Evolutionary conservation across 1,284 basidiomycete genomes (phyloP), one percentile per base, ranked within the genome.

Genomic region (Polyporus tsugae): DNA sequence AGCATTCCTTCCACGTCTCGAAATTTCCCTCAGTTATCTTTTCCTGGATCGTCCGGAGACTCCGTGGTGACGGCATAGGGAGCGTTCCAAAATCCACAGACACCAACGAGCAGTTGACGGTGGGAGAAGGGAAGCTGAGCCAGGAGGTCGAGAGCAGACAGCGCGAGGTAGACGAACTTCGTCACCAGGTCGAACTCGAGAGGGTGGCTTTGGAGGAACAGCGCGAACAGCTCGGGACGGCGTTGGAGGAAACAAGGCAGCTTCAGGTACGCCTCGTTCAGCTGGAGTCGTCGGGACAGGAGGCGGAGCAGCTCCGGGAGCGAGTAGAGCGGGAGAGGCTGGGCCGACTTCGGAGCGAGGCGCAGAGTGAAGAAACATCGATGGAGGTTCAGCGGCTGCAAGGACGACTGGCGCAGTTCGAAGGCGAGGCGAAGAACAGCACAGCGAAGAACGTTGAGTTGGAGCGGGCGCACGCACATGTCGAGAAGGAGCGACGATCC

Each of bases 401-500:
- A 58, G 44, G 36, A 19, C 64, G 63, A 1, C 42, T 69, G 19
- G 55, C 2, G 5, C 41, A 67, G 13, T 22, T 44, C 29, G 67
- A 70, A 36, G 58, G 61, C 15, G 65, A 70, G 42, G 49, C 49
- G n/a, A 38, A 36, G 39, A 22, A 25, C 13, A 57, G 49, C 25
- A 42, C 29, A 1, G 46, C 62, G 42, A 67, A 52, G 38, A 35
- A 53, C 60, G 61, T 52, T 4, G 63, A 70, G 64, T 61, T 66
- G 13, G 63, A 70, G 36, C 60, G 60, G 53, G 69, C 62, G 41
- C 42, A 63, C 39, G 53, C 58, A 1, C 67, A 65, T 38, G 49
- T 41, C 13, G 62, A 71, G 63, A 57, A 57, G 25, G 73, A 74
- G 62, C 64, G 65, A 7, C 46, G 63, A 33, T 46, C 63, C 33